Evolutionary conservation across 176 grass and related monocot genomes (phyloP).

Genomic region (Aegilops umbellulata): DNA sequence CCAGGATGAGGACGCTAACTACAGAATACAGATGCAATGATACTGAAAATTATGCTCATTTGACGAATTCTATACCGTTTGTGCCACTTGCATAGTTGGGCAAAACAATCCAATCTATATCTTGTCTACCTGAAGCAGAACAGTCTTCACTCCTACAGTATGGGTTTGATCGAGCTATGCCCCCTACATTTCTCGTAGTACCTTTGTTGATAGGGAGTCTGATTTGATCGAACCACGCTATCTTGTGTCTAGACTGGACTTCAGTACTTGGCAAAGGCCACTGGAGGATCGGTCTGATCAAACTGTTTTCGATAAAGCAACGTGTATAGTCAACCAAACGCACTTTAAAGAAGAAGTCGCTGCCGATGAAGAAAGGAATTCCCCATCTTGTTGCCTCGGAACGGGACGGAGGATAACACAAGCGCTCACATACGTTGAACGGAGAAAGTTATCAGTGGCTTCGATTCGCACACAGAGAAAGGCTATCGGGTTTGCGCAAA

Average conservation of each 20-base stretch:
- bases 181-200: neutral
- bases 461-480: neutral
- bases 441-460: neutral
- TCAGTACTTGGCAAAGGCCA: too few relatives aligned
- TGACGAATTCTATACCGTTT: neutral
- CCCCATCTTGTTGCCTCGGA: neutral
- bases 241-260: too few relatives aligned
- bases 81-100: neutral
- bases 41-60: neutral
- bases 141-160: neutral
- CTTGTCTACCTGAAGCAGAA: neutral
- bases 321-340: neutral
- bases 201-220: neutral
- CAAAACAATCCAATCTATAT: neutral
- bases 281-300: neutral
- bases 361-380: neutral
- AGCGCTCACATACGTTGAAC: neutral
- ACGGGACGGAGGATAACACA: neutral
- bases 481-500: neutral
- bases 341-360: neutral
- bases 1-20: neutral
- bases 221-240: neutral
- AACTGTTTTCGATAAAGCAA: neutral
- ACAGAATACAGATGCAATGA: too few relatives aligned
- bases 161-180: neutral